Percentiles rank a stretch among this genome's conserved stretches.
These are phyloP conservation scores for Anethum foeniculum DNA, from an alignment of 140 eudicot genomes.

Conservation along the genomic window DNA sequence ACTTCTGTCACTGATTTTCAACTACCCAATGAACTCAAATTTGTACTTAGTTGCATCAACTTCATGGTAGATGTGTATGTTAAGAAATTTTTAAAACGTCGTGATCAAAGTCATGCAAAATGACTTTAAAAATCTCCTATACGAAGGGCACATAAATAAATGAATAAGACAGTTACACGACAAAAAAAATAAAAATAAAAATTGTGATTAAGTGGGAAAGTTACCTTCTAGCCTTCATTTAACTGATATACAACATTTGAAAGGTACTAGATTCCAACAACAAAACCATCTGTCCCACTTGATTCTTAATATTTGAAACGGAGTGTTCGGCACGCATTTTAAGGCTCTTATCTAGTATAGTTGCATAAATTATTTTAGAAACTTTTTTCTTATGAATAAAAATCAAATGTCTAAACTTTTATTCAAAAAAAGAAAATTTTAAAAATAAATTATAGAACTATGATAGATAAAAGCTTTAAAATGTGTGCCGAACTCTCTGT, in stretches of 20 bases:
- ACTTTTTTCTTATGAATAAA: too few species aligned
- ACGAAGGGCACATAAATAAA: not conserved
- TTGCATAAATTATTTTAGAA: too few species aligned
- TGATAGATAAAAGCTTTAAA: too few species aligned
- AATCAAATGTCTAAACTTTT: too few species aligned
- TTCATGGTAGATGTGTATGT: slow-evolving; percentile 1
- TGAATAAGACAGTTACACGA: not conserved
- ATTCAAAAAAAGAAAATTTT: too few species aligned
- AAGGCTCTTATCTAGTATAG: too few species aligned
- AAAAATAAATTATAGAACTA: too few species aligned
- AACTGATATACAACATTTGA: not conserved
- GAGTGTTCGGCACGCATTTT: too few species aligned
- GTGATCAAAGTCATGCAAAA: not conserved
- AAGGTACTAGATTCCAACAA: not conserved
- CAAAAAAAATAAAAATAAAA: not conserved
- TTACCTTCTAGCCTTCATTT: slow-evolving; percentile 2
- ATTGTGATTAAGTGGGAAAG: not conserved
- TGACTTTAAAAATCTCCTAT: not conserved
- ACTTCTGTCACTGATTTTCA: not conserved
- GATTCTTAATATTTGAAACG: too few species aligned
- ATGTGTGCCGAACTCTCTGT: too few species aligned
- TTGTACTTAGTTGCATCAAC: slow-evolving; percentile 9
- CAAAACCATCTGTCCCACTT: too few species aligned
- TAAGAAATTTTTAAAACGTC: not conserved
- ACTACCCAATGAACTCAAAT: slow-evolving; percentile 10